Conservation (phyloP, 2,329 filamentous ascomycete species). For the Beauveria varroae region DNA sequence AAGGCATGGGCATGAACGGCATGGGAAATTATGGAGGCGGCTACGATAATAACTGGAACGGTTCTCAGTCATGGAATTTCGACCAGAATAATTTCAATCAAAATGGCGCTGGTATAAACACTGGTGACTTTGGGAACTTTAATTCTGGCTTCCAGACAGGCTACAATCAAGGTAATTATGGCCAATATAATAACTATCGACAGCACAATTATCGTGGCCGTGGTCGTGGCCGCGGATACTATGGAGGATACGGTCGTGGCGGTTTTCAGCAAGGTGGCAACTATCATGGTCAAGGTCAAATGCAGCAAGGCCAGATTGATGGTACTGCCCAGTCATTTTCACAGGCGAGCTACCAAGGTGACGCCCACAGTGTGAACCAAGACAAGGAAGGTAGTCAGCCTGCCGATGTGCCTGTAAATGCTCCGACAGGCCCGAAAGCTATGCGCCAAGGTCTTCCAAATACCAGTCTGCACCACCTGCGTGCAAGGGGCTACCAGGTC, state of each 20-base stretch:
- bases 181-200: slow-evolving; percentile 73
- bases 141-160: slow-evolving; percentile 71
- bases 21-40: slow-evolving; percentile 70
- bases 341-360: slow-evolving; percentile 21
- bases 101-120: slow-evolving; percentile 75
- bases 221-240: slow-evolving; percentile 58
- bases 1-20: slow-evolving; percentile 69
- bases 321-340: background rate
- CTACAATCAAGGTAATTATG: slow-evolving; percentile 79
- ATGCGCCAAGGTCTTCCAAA: slow-evolving; percentile 87
- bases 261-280: slow-evolving; percentile 40
- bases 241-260: slow-evolving; percentile 48
- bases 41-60: slow-evolving; percentile 71
- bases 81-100: slow-evolving; percentile 85
- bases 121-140: slow-evolving; percentile 73
- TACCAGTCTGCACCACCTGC: slow-evolving; percentile 62
- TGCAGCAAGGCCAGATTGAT: slow-evolving; percentile 12
- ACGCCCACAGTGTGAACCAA: slow-evolving; percentile 3
- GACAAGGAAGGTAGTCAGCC: slow-evolving; percentile 5
- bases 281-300: slow-evolving; percentile 28
- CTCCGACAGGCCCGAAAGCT: slow-evolving; percentile 87
- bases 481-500: slow-evolving; percentile 44
- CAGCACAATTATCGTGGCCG: slow-evolving; percentile 58
- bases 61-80: slow-evolving; percentile 76
- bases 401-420: slow-evolving; percentile 47